Conservation (phyloP, 495 filamentous ascomycete genomes). For the Podospora sp. region DNA sequence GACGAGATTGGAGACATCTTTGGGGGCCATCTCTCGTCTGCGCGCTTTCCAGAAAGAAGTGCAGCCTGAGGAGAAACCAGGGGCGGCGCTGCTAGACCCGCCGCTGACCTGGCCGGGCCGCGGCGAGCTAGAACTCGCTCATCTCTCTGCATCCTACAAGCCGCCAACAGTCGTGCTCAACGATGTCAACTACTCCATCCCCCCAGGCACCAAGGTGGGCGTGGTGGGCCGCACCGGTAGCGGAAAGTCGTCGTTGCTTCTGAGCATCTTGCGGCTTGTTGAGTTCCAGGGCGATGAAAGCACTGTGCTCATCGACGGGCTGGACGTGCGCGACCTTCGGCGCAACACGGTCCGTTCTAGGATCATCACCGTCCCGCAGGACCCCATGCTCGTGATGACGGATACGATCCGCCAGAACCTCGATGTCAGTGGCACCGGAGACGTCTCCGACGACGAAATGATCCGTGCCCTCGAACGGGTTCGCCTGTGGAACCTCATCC, state of each 20-base stretch:
- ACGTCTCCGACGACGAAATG: slow-evolving; percentile 24
- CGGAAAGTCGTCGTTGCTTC: slow-evolving; percentile 86
- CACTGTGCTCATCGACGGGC: slow-evolving; percentile 34
- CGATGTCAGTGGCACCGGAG: slow-evolving; percentile 8
- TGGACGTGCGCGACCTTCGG: slow-evolving; percentile 15
- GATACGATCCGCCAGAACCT: slow-evolving; percentile 23
- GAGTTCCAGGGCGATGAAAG: slow-evolving; percentile 64
- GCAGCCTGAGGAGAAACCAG: slow-evolving; percentile 34
- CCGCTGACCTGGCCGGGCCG: slow-evolving; percentile 11
- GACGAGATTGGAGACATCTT: slow-evolving; percentile 49
- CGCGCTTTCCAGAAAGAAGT: slow-evolving; percentile 34
- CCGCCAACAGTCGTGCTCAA: slow-evolving; percentile 25
- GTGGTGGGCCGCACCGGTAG: slow-evolving; percentile 26
- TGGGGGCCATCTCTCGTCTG: slow-evolving; percentile 51
- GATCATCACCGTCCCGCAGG: slow-evolving; percentile 46
- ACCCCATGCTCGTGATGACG: slow-evolving; percentile 54
- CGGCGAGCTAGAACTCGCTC: slow-evolving; percentile 9
- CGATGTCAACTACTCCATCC: slow-evolving; percentile 27
- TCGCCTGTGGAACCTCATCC: slow-evolving; percentile 18
- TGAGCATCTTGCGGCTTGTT: slow-evolving; percentile 88
- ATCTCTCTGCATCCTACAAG: slow-evolving; percentile 25
- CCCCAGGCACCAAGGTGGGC: slow-evolving; percentile 11
- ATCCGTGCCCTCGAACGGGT: slow-evolving; percentile 21
- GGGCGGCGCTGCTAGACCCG: slow-evolving; percentile 5
- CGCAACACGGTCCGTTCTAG: slow-evolving; percentile 18